Evolutionary conservation across 2,329 filamentous ascomycete species (phyloP), one percentile per base, ranked within the genome.

Genomic region (Salinomyces thailandicus): DNA sequence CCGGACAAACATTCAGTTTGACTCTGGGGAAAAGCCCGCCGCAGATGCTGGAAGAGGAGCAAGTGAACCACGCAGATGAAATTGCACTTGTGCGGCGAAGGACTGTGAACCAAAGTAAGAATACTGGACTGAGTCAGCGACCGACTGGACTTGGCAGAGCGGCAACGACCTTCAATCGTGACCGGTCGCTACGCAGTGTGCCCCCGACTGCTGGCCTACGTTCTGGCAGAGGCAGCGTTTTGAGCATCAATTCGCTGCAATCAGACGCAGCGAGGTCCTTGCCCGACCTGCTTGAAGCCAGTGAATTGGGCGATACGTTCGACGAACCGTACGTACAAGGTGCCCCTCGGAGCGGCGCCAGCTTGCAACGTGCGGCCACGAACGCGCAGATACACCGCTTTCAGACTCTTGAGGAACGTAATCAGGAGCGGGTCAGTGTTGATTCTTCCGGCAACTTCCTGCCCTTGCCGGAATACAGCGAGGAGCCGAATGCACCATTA

Each of bases 361-460:
- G 53, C 5, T 33, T 61, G 8, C 52, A 58, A 27, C 45, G 57
- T n/a, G 55, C 57, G 15, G 55, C 58, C 13, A 81, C 79, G 14
- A 81, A 82, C 31, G 73, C 75, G n/a, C 84, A 77, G 47, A 74
- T 81, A 37, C 73, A 75, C 38, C 68, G 79, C n/a, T 72, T 82
- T 48, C 78, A 79, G 30, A 69, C 68, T 4, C 67, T 74, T 2
- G 66, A 75, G 14, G 68, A 71, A 39, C 47, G 52, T 22, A 71
- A 68, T 19, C 71, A 73, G 16, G 54, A 56, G 20, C 45, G 50
- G 19, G 42, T 49, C 30, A 52, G 48, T 32, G 42, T 43, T 1
- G 83, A 87, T 54, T 81, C 81, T 7, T 81, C 84, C 51, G 82
- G 84, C 48, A 85, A 81, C 75, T 80, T 85, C n/a, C 77, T 84